Base-by-base conservation (phyloP, 768 basidiomycete species). In the Cystofilobasidium macerans region DNA sequence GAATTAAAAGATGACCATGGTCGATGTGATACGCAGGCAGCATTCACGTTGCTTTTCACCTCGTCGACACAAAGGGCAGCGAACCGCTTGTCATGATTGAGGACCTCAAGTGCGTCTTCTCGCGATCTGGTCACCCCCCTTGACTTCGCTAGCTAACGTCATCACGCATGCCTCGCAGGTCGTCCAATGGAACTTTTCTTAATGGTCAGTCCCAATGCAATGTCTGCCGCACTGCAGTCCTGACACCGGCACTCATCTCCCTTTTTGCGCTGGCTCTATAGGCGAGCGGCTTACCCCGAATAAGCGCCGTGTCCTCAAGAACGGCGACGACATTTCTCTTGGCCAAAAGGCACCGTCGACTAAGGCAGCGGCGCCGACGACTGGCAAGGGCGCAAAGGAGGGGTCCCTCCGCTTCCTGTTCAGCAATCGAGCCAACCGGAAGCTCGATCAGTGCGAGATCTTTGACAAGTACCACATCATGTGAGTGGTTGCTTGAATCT, bases 271-370 rank as follows among this genome's bases (percentile, higher is more conserved):
- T 26, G 28, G 26, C 24, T 30, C 51, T 28, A 18, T 70, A 88
- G 87, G 83, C 88, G 71, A 88, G 87, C 70, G 82, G 83, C 35
- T 93, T 62, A 35, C 28, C 3, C 84, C 82, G 42, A 83, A 80
- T 70, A 79, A 79, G 45, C 75, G 78, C 13, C 78, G 80, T 62
- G 77, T 88, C 51, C 77, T 93, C 57, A 80, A 80, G 16, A 84
- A 88, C 68, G 91, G 92, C 9, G 88, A 88, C 73, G 89, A 92
- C 75, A 82, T 98, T 71, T 85, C 87, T 11, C 87, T 98, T 70
- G 93, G 93, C 11, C 16, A 77, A 75, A 16, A 71, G 73, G 22
- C 79, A 79, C 26, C 36, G 35, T 57, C 36, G 24, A 54, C 20
- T 7, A n/a, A 30, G 35, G 14, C 57, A n/a, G n/a, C 1, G 40